These are phyloP conservation scores for Stagonosporopsis rhizophila DNA, from an alignment of 2,329 filamentous ascomycete species.

Conservation along the genomic window DNA sequence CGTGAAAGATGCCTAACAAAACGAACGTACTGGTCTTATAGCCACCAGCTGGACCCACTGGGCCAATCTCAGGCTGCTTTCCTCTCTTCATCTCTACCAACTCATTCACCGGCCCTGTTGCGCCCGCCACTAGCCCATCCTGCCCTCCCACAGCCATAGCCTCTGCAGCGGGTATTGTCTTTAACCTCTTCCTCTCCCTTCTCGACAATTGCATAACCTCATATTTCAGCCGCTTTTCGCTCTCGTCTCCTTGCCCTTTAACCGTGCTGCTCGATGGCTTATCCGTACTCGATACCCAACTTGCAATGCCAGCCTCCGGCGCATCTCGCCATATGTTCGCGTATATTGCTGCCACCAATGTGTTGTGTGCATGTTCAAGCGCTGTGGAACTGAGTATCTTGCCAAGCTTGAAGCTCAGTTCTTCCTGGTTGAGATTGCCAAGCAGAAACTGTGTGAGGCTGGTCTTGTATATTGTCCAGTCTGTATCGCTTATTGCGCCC, in stretches of 20 bases:
- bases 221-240: constrained; percentile 67
- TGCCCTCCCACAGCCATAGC: constrained; percentile 11
- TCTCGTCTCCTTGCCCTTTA: constrained; percentile 66
- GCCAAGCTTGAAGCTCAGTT: constrained; percentile 64
- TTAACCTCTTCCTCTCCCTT: constrained; percentile 65
- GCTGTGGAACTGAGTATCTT: constrained; percentile 62
- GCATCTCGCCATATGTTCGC: constrained; percentile 66
- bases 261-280: constrained; percentile 76
- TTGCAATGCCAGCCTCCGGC: constrained; percentile 68
- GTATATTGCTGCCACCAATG: constrained; percentile 65
- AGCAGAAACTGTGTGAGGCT: constrained; percentile 64
- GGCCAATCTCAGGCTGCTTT: constrained; percentile 66
- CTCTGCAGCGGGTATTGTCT: constrained; percentile 58
- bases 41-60: constrained; percentile 69
- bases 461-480: constrained; percentile 68
- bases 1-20: neutral
- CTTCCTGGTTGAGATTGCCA: constrained; percentile 67
- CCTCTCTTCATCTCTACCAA: constrained; percentile 49
- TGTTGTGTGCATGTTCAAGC: constrained; percentile 67
- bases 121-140: constrained; percentile 15
- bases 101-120: constrained; percentile 34
- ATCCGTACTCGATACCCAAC: constrained; percentile 72
- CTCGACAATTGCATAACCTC: constrained; percentile 70
- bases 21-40: constrained; percentile 78
- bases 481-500: constrained; percentile 61